Percentiles rank a stretch among this genome's conserved stretches.
phyloP scores from a whole-genome alignment of 805 yeast genomes.

The Blastobotrys terrestris region DNA sequence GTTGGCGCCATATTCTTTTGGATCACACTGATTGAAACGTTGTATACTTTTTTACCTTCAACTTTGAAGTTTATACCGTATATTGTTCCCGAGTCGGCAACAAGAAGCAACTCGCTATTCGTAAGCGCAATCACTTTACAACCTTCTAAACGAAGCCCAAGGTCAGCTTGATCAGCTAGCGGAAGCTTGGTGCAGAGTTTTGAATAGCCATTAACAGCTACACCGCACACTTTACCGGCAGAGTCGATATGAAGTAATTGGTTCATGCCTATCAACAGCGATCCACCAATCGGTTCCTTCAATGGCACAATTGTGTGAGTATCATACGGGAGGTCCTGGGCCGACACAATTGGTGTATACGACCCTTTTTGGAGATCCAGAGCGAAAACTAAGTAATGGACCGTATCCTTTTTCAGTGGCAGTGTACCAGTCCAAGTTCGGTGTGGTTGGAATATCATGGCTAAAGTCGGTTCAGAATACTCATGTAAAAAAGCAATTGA shows the following conservation, averaged over 20 bases:
- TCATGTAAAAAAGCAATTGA: slow-evolving; percentile 68
- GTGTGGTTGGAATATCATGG: slow-evolving; percentile 51
- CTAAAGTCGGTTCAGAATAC: slow-evolving; percentile 79
- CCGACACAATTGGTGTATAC: slow-evolving; percentile 62
- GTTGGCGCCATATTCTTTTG: slow-evolving; percentile 22
- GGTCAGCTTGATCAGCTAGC: slow-evolving; percentile 41
- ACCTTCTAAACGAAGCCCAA: slow-evolving; percentile 53
- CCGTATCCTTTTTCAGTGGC: slow-evolving; percentile 54
- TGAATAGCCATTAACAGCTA: slow-evolving; percentile 55
- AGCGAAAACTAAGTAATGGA: slow-evolving; percentile 56
- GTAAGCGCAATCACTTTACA: slow-evolving; percentile 35
- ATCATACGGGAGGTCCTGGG: slow-evolving; percentile 69
- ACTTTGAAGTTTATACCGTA: slow-evolving; percentile 33
- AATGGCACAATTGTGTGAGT: slow-evolving; percentile 58
- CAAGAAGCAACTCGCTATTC: slow-evolving; percentile 32
- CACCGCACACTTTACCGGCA: slow-evolving; percentile 59
- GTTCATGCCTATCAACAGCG: slow-evolving; percentile 65
- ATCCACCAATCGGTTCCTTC: slow-evolving; percentile 61
- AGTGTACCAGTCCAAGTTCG: slow-evolving; percentile 77
- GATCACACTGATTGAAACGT: slow-evolving; percentile 10
- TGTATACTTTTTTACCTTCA: slow-evolving; percentile 35
- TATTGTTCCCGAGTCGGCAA: slow-evolving; percentile 40
- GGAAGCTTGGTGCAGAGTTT: slow-evolving; percentile 36
- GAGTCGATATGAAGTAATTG: slow-evolving; percentile 74
- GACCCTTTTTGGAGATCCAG: slow-evolving; percentile 52